Percentiles rank a stretch among this genome's conserved stretches.
phyloP scores from a whole-genome alignment of 2,329 filamentous ascomycete genomes.

The Plectosphaerella sp. region DNA sequence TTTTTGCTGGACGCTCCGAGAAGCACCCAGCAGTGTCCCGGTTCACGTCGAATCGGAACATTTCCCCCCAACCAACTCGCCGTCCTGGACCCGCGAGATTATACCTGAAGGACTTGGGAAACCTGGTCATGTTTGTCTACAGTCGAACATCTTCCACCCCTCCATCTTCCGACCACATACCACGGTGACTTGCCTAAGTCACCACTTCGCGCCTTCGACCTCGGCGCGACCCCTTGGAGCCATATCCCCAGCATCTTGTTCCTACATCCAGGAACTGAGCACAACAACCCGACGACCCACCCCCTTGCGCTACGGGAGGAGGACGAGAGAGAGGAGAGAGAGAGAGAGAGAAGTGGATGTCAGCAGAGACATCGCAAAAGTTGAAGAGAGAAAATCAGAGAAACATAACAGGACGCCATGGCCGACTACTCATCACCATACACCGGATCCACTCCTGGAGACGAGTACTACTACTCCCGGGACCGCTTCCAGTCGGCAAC shows the following conservation, averaged over 20 bases:
- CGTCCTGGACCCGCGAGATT: conserved; percentile 21
- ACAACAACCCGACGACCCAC: conserved; percentile 8
- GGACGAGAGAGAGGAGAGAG: conserved; percentile 5
- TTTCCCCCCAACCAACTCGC: conserved; percentile 9
- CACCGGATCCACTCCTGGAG: conserved; percentile 40
- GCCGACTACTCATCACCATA: conserved; percentile 35
- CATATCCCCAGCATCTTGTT: conserved; percentile 8
- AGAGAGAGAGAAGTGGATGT: conserved; percentile 15
- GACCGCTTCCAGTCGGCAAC: conserved; percentile 49
- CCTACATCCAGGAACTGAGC: conserved; percentile 7
- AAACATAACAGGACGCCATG: conserved; percentile 8
- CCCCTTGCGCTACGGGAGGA: conserved; percentile 10
- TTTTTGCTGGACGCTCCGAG: conserved; percentile 16
- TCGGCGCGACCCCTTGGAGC: conserved; percentile 31
- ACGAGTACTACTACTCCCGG: conserved; percentile 48
- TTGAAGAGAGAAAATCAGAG: conserved; percentile 31
- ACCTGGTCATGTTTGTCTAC: conserved; percentile 50
- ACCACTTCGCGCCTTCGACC: conserved; percentile 39
- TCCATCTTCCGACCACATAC: conserved; percentile 57
- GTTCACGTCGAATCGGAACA: conserved; percentile 15
- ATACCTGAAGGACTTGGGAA: conserved; percentile 25
- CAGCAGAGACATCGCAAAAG: conserved; percentile 25
- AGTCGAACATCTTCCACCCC: conserved; percentile 48
- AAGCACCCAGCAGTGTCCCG: conserved; percentile 23
- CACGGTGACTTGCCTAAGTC: conserved; percentile 53